phyloP scores from a whole-genome alignment of 2,329 filamentous ascomycete species.

The Ophiostoma sp. region DNA sequence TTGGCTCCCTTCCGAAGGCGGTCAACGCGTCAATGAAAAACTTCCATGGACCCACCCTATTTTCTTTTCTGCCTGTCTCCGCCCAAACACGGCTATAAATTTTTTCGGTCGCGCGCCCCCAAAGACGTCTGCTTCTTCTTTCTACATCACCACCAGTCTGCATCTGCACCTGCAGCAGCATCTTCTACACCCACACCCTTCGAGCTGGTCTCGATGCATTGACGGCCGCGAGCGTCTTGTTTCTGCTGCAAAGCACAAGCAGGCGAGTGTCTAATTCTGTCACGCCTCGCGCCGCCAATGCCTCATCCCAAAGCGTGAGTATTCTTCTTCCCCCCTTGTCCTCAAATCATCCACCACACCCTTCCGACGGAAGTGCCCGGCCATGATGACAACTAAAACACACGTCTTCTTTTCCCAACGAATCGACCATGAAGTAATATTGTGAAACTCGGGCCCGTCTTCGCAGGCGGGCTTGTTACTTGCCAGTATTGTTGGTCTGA shows the following conservation, averaged over 20 bases:
- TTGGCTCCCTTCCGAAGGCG: not conserved
- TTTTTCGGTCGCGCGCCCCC: conserved; percentile 16
- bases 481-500: conserved; percentile 64
- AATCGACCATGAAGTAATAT: conserved; percentile 81
- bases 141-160: not conserved
- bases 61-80: conserved; percentile 14
- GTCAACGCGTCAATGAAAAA: not conserved
- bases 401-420: conserved; percentile 80
- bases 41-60: conserved; percentile 12
- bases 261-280: not conserved
- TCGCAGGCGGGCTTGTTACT: conserved; percentile 68
- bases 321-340: not conserved
- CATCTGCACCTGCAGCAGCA: not conserved
- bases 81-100: conserved; percentile 22
- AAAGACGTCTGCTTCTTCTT: conserved; percentile 5
- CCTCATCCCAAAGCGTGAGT: conserved; percentile 17
- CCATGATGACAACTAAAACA: conserved; percentile 66
- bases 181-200: not conserved
- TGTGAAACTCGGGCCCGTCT: conserved; percentile 57
- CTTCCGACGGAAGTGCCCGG: conserved; percentile 30
- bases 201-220: conserved; percentile 9
- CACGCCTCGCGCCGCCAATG: conserved; percentile 3
- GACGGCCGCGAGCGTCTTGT: conserved; percentile 9
- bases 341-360: not conserved
- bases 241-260: not conserved